These are phyloP conservation scores for Cenchrus americanus DNA, from an alignment of 176 grass and related monocot genomes.

Conservation along the genomic window DNA sequence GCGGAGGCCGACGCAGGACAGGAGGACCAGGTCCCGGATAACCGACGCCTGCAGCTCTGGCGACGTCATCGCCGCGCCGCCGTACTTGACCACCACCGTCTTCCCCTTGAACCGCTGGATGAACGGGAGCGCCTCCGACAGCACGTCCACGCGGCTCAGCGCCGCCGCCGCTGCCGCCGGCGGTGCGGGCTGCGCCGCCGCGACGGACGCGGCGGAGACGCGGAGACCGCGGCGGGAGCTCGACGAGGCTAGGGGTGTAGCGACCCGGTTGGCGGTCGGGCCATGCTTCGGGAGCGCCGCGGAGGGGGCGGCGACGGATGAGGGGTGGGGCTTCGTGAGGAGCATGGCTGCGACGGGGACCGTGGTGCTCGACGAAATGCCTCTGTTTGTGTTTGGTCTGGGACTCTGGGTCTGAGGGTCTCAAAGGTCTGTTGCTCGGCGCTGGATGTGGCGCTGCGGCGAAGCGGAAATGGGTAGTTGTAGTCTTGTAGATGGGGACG, in stretches of 20 bases:
- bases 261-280: background rate
- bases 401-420: no score
- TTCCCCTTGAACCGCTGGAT: slow-evolving; percentile 89
- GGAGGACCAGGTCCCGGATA: slow-evolving; percentile 76
- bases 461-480: background rate
- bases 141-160: slow-evolving; percentile 65
- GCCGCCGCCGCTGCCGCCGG: slow-evolving; percentile 24
- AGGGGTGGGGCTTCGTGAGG: slow-evolving; percentile 18
- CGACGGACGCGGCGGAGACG: slow-evolving; percentile 32
- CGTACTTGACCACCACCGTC: slow-evolving; percentile 91
- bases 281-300: slow-evolving; percentile 10
- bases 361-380: slow-evolving; percentile 48
- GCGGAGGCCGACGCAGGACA: slow-evolving; percentile 78
- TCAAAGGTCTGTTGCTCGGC: slow-evolving; percentile 23
- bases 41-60: slow-evolving; percentile 64
- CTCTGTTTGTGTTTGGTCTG: background rate
- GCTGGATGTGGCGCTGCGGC: slow-evolving; percentile 25
- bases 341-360: slow-evolving; percentile 24
- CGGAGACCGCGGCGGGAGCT: background rate
- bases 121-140: slow-evolving; percentile 91
- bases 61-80: slow-evolving; percentile 80
- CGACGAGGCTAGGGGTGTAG: background rate
- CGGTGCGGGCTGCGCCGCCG: background rate
- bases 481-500: slow-evolving; percentile 23
- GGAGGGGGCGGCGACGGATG: slow-evolving; percentile 7